Evolutionary conservation across 2,329 filamentous ascomycete genomes (phyloP).

Genomic region (Penicillium hesseltinei): DNA sequence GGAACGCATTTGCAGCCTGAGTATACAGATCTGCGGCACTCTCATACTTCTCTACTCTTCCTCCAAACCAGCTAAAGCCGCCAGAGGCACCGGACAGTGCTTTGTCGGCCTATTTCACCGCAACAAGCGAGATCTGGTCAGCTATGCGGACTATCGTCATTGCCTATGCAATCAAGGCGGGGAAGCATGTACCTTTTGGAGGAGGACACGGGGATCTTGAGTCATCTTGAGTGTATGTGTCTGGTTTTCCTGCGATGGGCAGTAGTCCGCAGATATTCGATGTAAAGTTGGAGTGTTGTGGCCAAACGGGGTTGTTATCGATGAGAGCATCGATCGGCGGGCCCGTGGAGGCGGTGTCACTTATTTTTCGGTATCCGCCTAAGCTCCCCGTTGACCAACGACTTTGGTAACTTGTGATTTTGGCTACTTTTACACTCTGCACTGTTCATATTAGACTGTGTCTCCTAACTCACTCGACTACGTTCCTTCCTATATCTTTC

Average conservation of each 20-base stretch:
- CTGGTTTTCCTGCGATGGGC: slow-evolving; percentile 2
- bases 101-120: slow-evolving; percentile 73
- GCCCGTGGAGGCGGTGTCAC: slow-evolving; percentile 24
- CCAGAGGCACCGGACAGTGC: slow-evolving; percentile 68
- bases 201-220: slow-evolving; percentile 72
- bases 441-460: background rate
- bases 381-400: slow-evolving; percentile 2
- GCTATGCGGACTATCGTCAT: slow-evolving; percentile 30
- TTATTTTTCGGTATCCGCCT: slow-evolving; percentile 14
- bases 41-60: slow-evolving; percentile 83
- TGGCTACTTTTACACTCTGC: background rate
- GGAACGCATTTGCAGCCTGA: slow-evolving; percentile 87
- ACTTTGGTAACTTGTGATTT: background rate
- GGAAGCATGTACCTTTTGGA: slow-evolving; percentile 64
- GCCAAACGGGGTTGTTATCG: slow-evolving; percentile 10
- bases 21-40: slow-evolving; percentile 83
- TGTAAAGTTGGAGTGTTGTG: slow-evolving; percentile 21
- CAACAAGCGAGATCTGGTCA: slow-evolving; percentile 24
- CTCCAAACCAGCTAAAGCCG: slow-evolving; percentile 88
- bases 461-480: background rate
- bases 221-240: slow-evolving; percentile 54
- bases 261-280: slow-evolving; percentile 4
- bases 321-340: slow-evolving; percentile 25
- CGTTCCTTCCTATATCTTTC: background rate
- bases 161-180: slow-evolving; percentile 17